Conservation (phyloP, 2,329 filamentous ascomycete genomes). For the Calonectria pseudoturangicola region DNA sequence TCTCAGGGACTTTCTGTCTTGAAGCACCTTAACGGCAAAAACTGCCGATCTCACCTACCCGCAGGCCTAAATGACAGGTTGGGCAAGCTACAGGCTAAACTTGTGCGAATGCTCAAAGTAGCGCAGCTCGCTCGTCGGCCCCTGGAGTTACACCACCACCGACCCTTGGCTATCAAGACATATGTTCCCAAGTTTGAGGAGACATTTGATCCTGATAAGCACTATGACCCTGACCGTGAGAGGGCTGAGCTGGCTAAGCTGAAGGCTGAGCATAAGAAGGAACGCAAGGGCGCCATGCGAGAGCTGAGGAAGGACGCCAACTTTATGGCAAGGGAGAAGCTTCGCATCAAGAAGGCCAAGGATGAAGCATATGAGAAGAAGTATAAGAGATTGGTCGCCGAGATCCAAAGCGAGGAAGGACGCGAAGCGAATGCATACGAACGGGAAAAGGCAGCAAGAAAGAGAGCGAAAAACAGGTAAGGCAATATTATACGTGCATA, state of each 20-base stretch:
- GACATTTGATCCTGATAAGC: conserved; percentile 92
- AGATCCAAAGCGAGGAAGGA: conserved; percentile 97
- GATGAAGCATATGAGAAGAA: conserved; percentile 97
- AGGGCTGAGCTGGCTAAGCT: conserved; percentile 90
- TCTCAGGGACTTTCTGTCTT: conserved; percentile 76
- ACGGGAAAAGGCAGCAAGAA: conserved; percentile 85
- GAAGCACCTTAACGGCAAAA: conserved; percentile 75
- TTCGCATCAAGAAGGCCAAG: conserved; percentile 93
- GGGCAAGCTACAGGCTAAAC: conserved; percentile 65
- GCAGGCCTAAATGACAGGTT: conserved; percentile 62
- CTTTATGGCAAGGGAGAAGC: conserved; percentile 92
- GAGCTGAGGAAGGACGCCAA: conserved; percentile 96
- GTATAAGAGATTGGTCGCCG: conserved; percentile 91
- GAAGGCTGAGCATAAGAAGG: conserved; percentile 92
- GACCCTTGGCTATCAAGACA: conserved; percentile 89
- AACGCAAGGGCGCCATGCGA: conserved; percentile 94
- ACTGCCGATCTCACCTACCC: conserved; percentile 71
- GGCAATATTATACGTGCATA: conserved; percentile 42
- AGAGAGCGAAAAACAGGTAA: conserved; percentile 74
- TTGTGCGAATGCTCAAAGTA: conserved; percentile 74
- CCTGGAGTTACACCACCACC: conserved; percentile 91
- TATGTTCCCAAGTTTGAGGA: conserved; percentile 97
- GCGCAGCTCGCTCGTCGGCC: conserved; percentile 82
- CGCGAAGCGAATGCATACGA: conserved; percentile 91
- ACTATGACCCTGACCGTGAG: conserved; percentile 97